These are phyloP conservation scores for Mycena floridula DNA, from an alignment of 768 basidiomycete species.

Conservation along the genomic window DNA sequence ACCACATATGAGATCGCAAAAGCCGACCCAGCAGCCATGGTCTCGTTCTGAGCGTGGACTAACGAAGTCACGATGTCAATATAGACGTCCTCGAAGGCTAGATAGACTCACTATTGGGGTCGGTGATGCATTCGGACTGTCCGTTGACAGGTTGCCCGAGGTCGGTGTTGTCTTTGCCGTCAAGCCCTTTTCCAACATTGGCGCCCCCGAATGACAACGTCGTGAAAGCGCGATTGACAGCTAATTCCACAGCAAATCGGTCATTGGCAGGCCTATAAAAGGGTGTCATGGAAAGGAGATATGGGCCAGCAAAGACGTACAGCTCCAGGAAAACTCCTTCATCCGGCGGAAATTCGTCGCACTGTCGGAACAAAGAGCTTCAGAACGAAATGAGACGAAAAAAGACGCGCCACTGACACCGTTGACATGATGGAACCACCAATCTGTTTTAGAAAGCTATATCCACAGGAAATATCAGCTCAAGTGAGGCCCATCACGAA, in stretches of 20 bases:
- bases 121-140: conserved; percentile 24
- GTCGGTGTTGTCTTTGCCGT: conserved; percentile 31
- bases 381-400: background rate
- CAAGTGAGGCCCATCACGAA: too few species aligned
- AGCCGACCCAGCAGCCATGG: conserved; percentile 38
- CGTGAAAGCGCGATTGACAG: conserved; percentile 36
- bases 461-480: too few species aligned
- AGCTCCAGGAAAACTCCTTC: conserved; percentile 36
- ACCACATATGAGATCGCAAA: conserved; percentile 40
- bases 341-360: conserved; percentile 39
- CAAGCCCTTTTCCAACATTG: conserved; percentile 19
- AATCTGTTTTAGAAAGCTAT: conserved; percentile 28
- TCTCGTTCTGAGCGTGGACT: conserved; percentile 42
- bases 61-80: conserved; percentile 1
- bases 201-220: conserved; percentile 27
- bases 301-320: conserved; percentile 17
- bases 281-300: background rate
- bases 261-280: conserved; percentile 31
- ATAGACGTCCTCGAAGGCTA: background rate
- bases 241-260: conserved; percentile 35
- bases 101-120: conserved; percentile 27
- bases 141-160: conserved; percentile 26
- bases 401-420: conserved; percentile 14
- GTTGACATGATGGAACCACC: conserved; percentile 38
- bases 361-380: conserved; percentile 26